Conservation (phyloP, 768 basidiomycete genomes). For the Lactarius pseudohatsudake region DNA sequence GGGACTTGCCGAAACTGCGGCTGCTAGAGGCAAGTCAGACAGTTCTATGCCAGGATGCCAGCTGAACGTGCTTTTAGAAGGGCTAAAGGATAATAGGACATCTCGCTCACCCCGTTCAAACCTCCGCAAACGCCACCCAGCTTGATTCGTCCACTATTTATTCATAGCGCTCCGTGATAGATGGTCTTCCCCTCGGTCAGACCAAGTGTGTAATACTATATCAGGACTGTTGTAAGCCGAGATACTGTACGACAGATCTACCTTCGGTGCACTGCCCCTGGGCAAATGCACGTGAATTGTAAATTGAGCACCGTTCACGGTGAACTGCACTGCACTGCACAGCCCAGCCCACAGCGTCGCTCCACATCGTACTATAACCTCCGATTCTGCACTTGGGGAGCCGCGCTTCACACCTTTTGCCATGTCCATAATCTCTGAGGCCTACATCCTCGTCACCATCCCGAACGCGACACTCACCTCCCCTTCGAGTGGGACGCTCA, state of each 20-base stretch:
- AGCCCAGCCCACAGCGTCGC: background rate
- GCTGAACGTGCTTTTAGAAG: slow-evolving; percentile 7
- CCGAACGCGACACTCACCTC: slow-evolving; percentile 25
- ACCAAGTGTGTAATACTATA: background rate
- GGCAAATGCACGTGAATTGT: background rate
- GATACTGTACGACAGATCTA: background rate
- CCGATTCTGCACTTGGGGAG: background rate
- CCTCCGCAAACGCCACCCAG: slow-evolving; percentile 17
- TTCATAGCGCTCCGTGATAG: background rate
- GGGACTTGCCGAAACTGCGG: slow-evolving; percentile 9
- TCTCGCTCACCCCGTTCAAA: slow-evolving; percentile 1
- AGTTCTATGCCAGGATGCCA: background rate
- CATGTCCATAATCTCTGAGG: slow-evolving; percentile 17
- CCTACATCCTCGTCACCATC: slow-evolving; percentile 26
- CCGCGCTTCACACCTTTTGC: background rate
- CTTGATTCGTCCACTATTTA: background rate
- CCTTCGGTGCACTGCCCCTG: background rate
- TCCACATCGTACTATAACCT: background rate
- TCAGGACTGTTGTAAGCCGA: background rate
- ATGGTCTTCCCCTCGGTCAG: background rate
- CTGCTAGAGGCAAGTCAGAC: slow-evolving; percentile 13
- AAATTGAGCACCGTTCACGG: too few species aligned
- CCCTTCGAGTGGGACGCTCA: slow-evolving; percentile 13
- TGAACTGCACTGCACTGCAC: background rate
- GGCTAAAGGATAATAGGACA: slow-evolving; percentile 10